phyloP scores from a whole-genome alignment of 208 protist genomes.

The Acanthamoeba sp. region DNA sequence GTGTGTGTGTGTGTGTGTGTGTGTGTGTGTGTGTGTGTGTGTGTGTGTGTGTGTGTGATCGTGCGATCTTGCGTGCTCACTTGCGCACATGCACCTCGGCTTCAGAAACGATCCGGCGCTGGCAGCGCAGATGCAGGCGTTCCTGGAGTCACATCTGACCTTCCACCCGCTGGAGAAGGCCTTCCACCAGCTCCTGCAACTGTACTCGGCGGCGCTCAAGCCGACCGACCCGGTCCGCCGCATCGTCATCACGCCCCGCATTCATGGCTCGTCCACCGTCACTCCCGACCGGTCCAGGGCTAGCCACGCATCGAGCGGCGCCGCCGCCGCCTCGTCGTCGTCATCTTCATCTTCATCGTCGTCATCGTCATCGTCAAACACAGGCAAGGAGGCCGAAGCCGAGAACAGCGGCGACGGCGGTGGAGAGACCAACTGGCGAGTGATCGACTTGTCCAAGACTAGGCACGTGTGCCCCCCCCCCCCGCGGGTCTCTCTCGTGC shows the following conservation, averaged over 20 bases:
- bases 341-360: neutral
- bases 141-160: conserved; percentile 1
- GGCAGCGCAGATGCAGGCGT: neutral
- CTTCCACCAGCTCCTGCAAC: neutral
- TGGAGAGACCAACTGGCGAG: neutral
- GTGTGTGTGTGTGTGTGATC: too few species aligned
- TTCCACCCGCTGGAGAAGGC: neutral
- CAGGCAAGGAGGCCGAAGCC: neutral
- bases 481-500: neutral
- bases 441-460: neutral
- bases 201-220: neutral
- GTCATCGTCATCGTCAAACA: neutral
- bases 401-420: neutral
- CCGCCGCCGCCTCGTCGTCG: neutral
- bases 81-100: neutral
- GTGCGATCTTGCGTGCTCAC: too few species aligned
- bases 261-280: neutral
- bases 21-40: too few species aligned
- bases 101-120: neutral
- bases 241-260: neutral
- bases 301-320: too few species aligned
- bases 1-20: too few species aligned
- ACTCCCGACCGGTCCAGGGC: neutral
- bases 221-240: neutral
- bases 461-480: neutral